Percentiles rank a stretch among this genome's conserved stretches.
phyloP scores from a whole-genome alignment of 1,284 basidiomycete species.

The Anthracocystis panici-leucophaei region DNA sequence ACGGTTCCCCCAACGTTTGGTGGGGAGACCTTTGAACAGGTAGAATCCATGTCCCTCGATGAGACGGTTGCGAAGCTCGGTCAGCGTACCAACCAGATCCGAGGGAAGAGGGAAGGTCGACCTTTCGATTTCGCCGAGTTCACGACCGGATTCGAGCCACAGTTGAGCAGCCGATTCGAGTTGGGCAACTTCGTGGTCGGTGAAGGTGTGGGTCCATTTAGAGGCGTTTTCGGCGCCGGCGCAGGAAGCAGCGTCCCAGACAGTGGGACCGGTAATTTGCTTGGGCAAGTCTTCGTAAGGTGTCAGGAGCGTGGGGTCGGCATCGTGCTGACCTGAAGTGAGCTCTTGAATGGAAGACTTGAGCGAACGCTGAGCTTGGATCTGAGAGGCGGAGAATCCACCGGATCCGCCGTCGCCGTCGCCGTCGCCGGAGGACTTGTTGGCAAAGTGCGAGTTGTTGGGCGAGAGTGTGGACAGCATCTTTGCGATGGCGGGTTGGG shows the following conservation, averaged over 20 bases:
- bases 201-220: slow-evolving; percentile 60
- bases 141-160: slow-evolving; percentile 56
- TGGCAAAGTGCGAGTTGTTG: slow-evolving; percentile 27
- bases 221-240: slow-evolving; percentile 51
- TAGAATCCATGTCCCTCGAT: slow-evolving; percentile 69
- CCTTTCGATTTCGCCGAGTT: slow-evolving; percentile 61
- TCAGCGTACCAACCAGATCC: slow-evolving; percentile 45
- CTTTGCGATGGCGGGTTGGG: background rate
- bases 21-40: slow-evolving; percentile 71
- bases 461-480: slow-evolving; percentile 42
- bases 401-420: slow-evolving; percentile 36
- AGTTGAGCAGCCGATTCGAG: slow-evolving; percentile 51
- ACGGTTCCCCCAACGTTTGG: slow-evolving; percentile 68
- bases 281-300: slow-evolving; percentile 69
- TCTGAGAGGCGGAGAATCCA: slow-evolving; percentile 47
- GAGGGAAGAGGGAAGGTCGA: slow-evolving; percentile 59
- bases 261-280: slow-evolving; percentile 63
- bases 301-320: slow-evolving; percentile 43
- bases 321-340: slow-evolving; percentile 65
- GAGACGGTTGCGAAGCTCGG: slow-evolving; percentile 43
- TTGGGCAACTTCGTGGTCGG: slow-evolving; percentile 45
- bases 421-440: slow-evolving; percentile 14
- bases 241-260: slow-evolving; percentile 65
- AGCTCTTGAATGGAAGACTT: slow-evolving; percentile 55
- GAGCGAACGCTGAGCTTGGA: slow-evolving; percentile 55